A percentile compares a stretch with the other conserved stretches of the same genome.
Evolutionary conservation across 1,139 yeast genomes (phyloP).

Genomic region (Blastobotrys serpentis): DNA sequence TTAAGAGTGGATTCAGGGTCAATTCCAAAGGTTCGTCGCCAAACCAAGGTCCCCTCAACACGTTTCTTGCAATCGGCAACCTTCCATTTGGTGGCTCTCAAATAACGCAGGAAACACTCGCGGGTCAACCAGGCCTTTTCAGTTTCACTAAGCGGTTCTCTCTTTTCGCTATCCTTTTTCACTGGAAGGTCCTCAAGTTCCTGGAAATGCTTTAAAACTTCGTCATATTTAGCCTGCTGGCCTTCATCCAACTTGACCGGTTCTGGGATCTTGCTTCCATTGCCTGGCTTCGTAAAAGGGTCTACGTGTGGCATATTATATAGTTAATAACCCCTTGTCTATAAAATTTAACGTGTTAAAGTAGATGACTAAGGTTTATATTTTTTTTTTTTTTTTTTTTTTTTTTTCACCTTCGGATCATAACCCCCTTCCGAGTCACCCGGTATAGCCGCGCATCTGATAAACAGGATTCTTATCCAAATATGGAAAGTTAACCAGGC

Average conservation of each 20-base stretch:
- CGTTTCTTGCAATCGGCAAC: slow-evolving; percentile 68
- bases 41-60: slow-evolving; percentile 69
- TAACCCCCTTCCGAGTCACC: not conserved
- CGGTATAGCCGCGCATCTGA: not conserved
- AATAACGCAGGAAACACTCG: slow-evolving; percentile 82
- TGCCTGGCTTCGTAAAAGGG: slow-evolving; percentile 33
- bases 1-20: slow-evolving; percentile 56
- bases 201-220: slow-evolving; percentile 60
- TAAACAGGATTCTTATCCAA: not conserved
- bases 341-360: not conserved
- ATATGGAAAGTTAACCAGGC: not conserved
- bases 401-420: not conserved
- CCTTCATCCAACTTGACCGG: slow-evolving; percentile 50
- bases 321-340: not conserved
- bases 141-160: slow-evolving; percentile 47
- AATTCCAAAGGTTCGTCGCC: slow-evolving; percentile 94
- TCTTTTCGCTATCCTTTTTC: slow-evolving; percentile 30
- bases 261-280: slow-evolving; percentile 50
- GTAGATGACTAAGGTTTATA: not conserved
- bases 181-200: slow-evolving; percentile 42
- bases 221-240: slow-evolving; percentile 57
- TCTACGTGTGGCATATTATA: slow-evolving; percentile 27
- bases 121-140: slow-evolving; percentile 90
- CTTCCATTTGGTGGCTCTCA: slow-evolving; percentile 91
- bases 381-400: not conserved